phyloP scores from a whole-genome alignment of 2,329 filamentous ascomycete species.

The Microdochium bolleyi region DNA sequence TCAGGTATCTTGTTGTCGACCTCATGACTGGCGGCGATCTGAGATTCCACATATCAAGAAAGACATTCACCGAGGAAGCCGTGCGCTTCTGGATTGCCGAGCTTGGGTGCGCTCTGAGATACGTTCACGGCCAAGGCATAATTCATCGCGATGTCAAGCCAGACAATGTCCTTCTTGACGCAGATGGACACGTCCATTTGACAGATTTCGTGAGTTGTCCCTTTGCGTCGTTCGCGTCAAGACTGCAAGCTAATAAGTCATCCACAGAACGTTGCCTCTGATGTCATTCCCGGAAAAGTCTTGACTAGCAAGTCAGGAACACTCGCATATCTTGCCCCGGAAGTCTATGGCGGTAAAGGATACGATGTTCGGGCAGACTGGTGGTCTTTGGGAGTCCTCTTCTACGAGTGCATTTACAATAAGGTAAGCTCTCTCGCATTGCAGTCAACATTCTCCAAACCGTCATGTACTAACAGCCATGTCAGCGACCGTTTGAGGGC shows the following conservation, averaged over 20 bases:
- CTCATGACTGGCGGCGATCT: constrained; percentile 96
- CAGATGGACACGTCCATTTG: constrained; percentile 89
- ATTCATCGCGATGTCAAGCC: constrained; percentile 90
- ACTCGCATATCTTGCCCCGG: constrained; percentile 87
- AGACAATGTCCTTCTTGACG: constrained; percentile 82
- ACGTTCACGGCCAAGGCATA: constrained; percentile 79
- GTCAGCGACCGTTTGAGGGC: constrained; percentile 84
- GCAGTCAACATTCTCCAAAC: not conserved
- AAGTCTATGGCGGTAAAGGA: constrained; percentile 85
- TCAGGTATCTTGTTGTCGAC: constrained; percentile 95
- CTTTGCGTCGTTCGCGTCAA: constrained; percentile 21
- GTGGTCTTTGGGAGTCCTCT: constrained; percentile 98
- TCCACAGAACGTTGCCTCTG: constrained; percentile 84
- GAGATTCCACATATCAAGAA: constrained; percentile 94
- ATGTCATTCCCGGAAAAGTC: constrained; percentile 73
- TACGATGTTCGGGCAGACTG: constrained; percentile 91
- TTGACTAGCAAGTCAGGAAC: constrained; percentile 96
- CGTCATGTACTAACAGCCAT: not conserved
- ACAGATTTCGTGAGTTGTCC: constrained; percentile 77
- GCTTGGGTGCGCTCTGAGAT: constrained; percentile 81
- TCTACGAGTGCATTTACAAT: constrained; percentile 99
- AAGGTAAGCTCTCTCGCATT: constrained; percentile 52
- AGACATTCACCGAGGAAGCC: constrained; percentile 95
- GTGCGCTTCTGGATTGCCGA: constrained; percentile 97
- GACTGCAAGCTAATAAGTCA: constrained; percentile 4